Percentiles rank a stretch among this genome's conserved stretches.
Conservation (phyloP, 1,284 basidiomycete genomes). For the Apiotrichum mycotoxinovorans region DNA sequence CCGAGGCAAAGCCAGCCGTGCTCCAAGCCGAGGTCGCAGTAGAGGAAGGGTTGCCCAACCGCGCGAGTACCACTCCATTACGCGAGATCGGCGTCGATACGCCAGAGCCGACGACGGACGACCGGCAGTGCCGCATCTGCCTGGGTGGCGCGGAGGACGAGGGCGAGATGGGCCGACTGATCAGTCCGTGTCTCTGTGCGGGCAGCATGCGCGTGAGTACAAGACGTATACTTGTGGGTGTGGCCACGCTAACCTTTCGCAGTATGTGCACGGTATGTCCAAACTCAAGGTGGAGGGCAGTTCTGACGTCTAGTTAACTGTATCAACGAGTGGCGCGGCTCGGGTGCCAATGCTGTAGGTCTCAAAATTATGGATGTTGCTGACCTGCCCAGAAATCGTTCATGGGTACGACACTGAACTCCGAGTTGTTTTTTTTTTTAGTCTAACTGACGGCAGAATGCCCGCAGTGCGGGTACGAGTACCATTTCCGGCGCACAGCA, state of each 20-base stretch:
- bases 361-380: neutral
- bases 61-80: neutral
- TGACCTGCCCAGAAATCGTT: conserved; percentile 35
- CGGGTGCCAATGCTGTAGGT: conserved; percentile 43
- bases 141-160: conserved; percentile 44
- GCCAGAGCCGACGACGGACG: conserved; percentile 16
- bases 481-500: conserved; percentile 40
- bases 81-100: neutral
- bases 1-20: too few species aligned
- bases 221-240: too few species aligned
- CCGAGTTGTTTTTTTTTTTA: too few species aligned
- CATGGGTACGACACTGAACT: conserved; percentile 35
- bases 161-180: conserved; percentile 38
- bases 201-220: conserved; percentile 46
- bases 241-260: too few species aligned
- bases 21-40: too few species aligned
- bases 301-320: conserved; percentile 31
- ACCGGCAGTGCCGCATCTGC: conserved; percentile 47
- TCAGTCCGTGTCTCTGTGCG: conserved; percentile 48
- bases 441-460: conserved; percentile 35
- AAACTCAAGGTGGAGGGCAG: too few species aligned
- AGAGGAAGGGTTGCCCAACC: neutral
- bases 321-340: conserved; percentile 47
- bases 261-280: conserved; percentile 42
- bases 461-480: conserved; percentile 47